A percentile compares a stretch with the other conserved stretches of the same genome.
Evolutionary conservation across 2,329 filamentous ascomycete genomes (phyloP).

Genomic region (Claviceps africana): DNA sequence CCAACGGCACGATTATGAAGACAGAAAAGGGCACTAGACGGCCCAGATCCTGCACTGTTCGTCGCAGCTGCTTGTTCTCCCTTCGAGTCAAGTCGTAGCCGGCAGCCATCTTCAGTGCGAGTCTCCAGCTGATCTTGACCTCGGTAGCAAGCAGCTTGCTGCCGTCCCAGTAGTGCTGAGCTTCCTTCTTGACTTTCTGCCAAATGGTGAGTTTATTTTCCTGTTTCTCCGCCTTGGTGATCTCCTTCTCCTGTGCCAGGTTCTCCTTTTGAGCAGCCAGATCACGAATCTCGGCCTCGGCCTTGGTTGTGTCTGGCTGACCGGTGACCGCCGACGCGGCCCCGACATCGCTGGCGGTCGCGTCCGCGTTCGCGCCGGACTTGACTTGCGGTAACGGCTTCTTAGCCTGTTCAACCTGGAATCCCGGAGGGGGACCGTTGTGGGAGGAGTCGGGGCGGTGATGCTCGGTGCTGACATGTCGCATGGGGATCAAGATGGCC

Average conservation of each 20-base stretch:
- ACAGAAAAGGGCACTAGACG: slow-evolving; percentile 92
- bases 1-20: slow-evolving; percentile 93
- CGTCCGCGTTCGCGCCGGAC: slow-evolving; percentile 19
- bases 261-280: slow-evolving; percentile 51
- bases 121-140: slow-evolving; percentile 77
- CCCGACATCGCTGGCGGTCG: slow-evolving; percentile 15
- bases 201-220: slow-evolving; percentile 76
- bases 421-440: slow-evolving; percentile 68
- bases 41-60: slow-evolving; percentile 85
- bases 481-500: slow-evolving; percentile 42
- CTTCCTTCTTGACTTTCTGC: slow-evolving; percentile 92
- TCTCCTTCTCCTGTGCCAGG: slow-evolving; percentile 44
- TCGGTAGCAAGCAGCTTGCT: slow-evolving; percentile 89
- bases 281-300: slow-evolving; percentile 39
- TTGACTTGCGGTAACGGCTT: slow-evolving; percentile 56
- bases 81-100: slow-evolving; percentile 92
- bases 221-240: slow-evolving; percentile 44
- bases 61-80: slow-evolving; percentile 82
- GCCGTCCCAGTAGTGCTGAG: slow-evolving; percentile 93
- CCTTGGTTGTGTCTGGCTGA: slow-evolving; percentile 22
- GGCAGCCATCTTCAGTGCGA: slow-evolving; percentile 93
- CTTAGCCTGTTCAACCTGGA: slow-evolving; percentile 81
- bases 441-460: slow-evolving; percentile 35
- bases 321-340: slow-evolving; percentile 16
- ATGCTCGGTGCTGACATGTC: slow-evolving; percentile 44